Conservation (phyloP, 2,329 filamentous ascomycete species). For the Aspergillus eucalypticola region DNA sequence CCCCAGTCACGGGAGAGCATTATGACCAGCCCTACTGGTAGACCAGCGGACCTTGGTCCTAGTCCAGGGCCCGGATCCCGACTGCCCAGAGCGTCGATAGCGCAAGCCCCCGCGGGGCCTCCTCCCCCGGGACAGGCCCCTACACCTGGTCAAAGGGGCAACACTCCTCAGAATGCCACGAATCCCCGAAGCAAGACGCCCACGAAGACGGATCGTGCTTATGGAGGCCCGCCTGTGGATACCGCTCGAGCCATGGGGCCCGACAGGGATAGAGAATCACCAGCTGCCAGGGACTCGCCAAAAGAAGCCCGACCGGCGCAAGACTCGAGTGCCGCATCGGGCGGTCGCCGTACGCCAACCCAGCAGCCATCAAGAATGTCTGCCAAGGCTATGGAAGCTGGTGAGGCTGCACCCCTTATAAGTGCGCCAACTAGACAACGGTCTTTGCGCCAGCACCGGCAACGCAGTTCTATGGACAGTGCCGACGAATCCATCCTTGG, state of each 20-base stretch:
- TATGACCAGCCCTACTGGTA: constrained; percentile 26
- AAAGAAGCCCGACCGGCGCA: constrained; percentile 40
- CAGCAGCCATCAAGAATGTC: constrained; percentile 48
- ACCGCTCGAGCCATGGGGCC: constrained; percentile 44
- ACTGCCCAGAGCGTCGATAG: constrained; percentile 60
- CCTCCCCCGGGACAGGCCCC: constrained; percentile 66
- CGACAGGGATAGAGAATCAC: constrained; percentile 51
- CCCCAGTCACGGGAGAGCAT: constrained; percentile 48
- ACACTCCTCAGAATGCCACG: constrained; percentile 34
- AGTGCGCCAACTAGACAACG: constrained; percentile 48
- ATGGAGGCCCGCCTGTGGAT: constrained; percentile 45
- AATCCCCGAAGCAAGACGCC: constrained; percentile 53
- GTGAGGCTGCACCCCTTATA: constrained; percentile 48
- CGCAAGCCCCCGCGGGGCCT: constrained; percentile 62
- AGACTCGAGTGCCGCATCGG: constrained; percentile 54
- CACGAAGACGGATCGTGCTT: constrained; percentile 50
- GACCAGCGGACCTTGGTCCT: constrained; percentile 32
- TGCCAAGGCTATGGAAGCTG: constrained; percentile 50
- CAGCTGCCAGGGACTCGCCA: constrained; percentile 46
- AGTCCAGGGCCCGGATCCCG: constrained; percentile 53
- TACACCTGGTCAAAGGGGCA: constrained; percentile 57
- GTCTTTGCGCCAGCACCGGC: constrained; percentile 58
- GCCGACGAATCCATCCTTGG: constrained; percentile 59
- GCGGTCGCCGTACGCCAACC: constrained; percentile 66
- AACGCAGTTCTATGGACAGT: constrained; percentile 69